phyloP scores from a whole-genome alignment of 148 eudicot genomes.

The Mesembryanthemum crystallinum region DNA sequence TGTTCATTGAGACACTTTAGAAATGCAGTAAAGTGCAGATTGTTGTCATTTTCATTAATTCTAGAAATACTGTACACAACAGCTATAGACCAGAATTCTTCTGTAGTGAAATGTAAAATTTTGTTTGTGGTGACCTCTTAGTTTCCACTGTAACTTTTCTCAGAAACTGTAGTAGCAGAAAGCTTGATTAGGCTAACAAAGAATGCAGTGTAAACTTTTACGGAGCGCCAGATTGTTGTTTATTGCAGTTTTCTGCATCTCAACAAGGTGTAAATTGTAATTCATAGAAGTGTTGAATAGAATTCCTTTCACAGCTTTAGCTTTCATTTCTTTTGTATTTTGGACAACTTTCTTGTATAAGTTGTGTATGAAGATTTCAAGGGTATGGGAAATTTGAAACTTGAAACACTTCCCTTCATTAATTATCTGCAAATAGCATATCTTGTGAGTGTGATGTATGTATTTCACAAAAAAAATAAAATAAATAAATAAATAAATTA shows the following conservation, averaged over 20 bases:
- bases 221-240: not conserved
- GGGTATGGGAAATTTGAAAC: too few relatives aligned
- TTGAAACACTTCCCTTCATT: too few relatives aligned
- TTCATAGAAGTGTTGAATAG: too few relatives aligned
- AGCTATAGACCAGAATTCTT: constrained; percentile 9
- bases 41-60: constrained; percentile 2
- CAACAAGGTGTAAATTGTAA: too few relatives aligned
- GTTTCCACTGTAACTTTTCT: constrained; percentile 14
- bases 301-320: too few relatives aligned
- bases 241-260: not conserved
- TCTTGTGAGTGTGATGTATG: too few relatives aligned
- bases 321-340: too few relatives aligned
- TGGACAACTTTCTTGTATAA: too few relatives aligned
- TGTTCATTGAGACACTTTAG: not conserved
- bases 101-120: constrained; percentile 7
- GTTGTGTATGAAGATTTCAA: too few relatives aligned
- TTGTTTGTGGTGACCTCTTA: constrained; percentile 2
- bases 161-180: not conserved
- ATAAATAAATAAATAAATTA: too few relatives aligned
- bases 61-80: constrained; percentile 5
- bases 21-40: constrained; percentile 1
- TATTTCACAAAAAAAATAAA: too few relatives aligned
- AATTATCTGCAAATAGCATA: too few relatives aligned
- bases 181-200: not conserved
- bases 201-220: not conserved